Base-by-base conservation (phyloP, 805 yeast genomes). In the Ogataea polymorpha region DNA sequence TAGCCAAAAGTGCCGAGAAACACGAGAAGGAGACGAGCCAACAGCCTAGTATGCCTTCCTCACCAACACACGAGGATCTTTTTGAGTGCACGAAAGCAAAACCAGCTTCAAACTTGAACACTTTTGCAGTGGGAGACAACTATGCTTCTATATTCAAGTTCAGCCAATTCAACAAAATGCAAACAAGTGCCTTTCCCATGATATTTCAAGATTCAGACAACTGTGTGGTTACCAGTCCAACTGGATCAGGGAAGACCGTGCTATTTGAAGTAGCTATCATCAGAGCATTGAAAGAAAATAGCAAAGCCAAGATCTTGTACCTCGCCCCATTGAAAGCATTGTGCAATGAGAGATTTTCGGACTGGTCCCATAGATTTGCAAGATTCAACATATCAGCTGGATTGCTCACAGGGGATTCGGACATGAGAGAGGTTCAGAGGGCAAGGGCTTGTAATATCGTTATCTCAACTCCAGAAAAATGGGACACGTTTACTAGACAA, bases 241-340 rank as follows among this genome's bases (percentile, higher is more conserved):
- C 82, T 0, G 82, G 82, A 0, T 75, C 82, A 0, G 82, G 83
- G 0, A 77, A 77, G 47, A 75, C 82, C 0, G 79, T 69, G 0
- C 53, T 77, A 5, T 75, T 75, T 50, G 82, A 77, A 51, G 51
- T 77, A 29, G 79, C 80, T 0, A 72, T 77, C 2, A 44, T 74
- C 16, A 55, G 65, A 29, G 33, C 50, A 15, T 49, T 51, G 12
- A 59, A 57, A 9, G 58, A 59, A 21, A 42, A 50, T 9, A 27
- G 34, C 14, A 60, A 62, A 35, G 41, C 61, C 7, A 68, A 66
- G 50, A 61, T 66, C 4, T 49, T 77, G 2, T 79, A 79, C 46
- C 66, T 79, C 30, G 83, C 83, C 0, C 85, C 86, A 2, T 74
- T 80, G 6, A 78, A 77, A 48, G 73, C 83, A 0, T 59, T 79